Evolutionary conservation across 306 rosid species (phyloP), one percentile per base, ranked within the genome.

Genomic region (Gynostemma pentaphyllum): DNA sequence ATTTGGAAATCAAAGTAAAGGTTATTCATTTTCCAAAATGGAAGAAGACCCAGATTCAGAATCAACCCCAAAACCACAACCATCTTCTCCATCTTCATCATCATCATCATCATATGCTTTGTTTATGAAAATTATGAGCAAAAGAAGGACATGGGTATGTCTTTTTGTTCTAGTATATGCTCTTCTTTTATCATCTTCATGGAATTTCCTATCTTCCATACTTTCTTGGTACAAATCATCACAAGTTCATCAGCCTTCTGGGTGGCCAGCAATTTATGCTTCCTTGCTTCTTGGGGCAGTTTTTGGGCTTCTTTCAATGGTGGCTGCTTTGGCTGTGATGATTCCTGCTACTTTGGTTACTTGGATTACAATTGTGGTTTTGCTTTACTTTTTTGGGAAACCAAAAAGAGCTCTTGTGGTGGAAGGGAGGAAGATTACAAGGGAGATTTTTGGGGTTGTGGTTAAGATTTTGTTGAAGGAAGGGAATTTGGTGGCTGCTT

Each of bases 251-350:
- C 71, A 1, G 19, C 78, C 0, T 64, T 83, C 67, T 9, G 82
- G 86, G 4, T 92, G 96, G 98, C 96, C 94, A 0, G 94, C 95
- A 37, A 62, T 92, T 34, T 92, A 92, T 15, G 88, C 94, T 2
- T 92, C 95, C 1, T 88, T 92, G 72, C 80, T 88, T 71, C 88
- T 88, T 14, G 98, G 98, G 18, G 81, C 66, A 0, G 88, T 82
- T 12, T 92, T 88, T 42, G 95, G 98, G 71, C 0, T 79, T 10
- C 78, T 92, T 4, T 88, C 96, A 0, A 92, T 92, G 98, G 76
- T 79, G 64, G 96, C 96, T 5, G 98, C 95, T 4, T 72, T 85
- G 63, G 81, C 80, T 1, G 90, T 89, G 62, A 50, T 90, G 80
- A 67, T 87, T 18, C 97, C 97, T 3, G 89, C 92, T 3, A 74